Base-by-base conservation (phyloP, 805 yeast species). In the Candida railenensis region DNA sequence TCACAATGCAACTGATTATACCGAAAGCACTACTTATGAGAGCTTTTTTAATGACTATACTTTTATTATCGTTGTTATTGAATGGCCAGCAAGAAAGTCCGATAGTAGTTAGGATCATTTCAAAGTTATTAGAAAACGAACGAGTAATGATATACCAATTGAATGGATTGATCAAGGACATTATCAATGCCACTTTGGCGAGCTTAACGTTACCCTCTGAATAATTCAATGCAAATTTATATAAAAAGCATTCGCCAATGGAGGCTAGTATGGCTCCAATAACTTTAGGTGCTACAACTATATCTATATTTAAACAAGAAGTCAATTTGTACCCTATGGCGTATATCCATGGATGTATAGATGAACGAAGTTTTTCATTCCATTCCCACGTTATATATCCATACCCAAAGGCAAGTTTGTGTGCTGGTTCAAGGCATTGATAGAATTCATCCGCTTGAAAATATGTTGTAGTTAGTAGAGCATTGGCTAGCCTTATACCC, bases 371-470 rank as follows among this genome's bases (percentile, higher is more conserved):
- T 0, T 83, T 84, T 41, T 74, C 71, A 20, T 67, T 61, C 99
- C 99, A 94, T 65, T 94, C 99, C 99, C 99, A 94, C 0, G 98
- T 89, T 33, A 82, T 60, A 54, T 81, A 80, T 0, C 99, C 99
- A 51, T 83, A 85, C 1, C 94, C 91, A 61, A 74, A 89, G 0
- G 85, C 85, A 33, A 75, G 67, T 3, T 58, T 47, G 63, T 90
- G 96, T 0, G 98, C 99, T 0, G 97, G 96, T 58, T 94, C 99
- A 43, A 94, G 67, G 0, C 91, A 74, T 65, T 94, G 99, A 82
- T 85, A 94, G 66, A 76, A 94, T 65, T 94, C 99, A 63, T 94
- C 99, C 0, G 99, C 92, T 63, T 94, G 99, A 67, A 94, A 94
- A 60, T 82, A 94, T 0, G 98, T 89, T 46, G 61, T 61, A 3